Conservation (phyloP, 1,139 yeast genomes). For the Nematodospora anomalae region DNA sequence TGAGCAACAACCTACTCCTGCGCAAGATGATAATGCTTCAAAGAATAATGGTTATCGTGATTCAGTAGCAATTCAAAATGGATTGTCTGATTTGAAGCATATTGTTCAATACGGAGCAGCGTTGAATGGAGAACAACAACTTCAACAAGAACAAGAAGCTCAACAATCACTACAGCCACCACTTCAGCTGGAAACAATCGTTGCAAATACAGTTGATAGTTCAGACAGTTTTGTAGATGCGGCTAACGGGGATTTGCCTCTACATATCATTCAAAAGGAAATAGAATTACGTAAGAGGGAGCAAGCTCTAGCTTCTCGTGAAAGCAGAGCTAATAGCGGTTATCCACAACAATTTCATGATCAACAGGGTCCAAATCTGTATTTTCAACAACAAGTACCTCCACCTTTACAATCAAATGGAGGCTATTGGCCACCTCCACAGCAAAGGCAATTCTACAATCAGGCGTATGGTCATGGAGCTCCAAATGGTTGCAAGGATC, state of each 20-base stretch:
- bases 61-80: constrained; percentile 21
- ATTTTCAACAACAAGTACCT: constrained; percentile 11
- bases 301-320: constrained; percentile 42
- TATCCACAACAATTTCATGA: constrained; percentile 11
- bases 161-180: constrained; percentile 3
- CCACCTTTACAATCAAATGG: constrained; percentile 9
- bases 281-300: constrained; percentile 47
- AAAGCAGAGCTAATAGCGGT: constrained; percentile 15
- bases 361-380: constrained; percentile 8
- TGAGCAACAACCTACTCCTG: constrained; percentile 14
- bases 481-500: constrained; percentile 23
- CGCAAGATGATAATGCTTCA: constrained; percentile 4
- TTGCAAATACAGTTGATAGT: background rate
- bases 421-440: constrained; percentile 14
- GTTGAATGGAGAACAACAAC: constrained; percentile 9
- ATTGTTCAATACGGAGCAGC: constrained; percentile 44
- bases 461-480: constrained; percentile 8
- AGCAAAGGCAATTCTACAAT: constrained; percentile 14
- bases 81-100: constrained; percentile 46
- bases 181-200: constrained; percentile 1
- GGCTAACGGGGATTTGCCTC: constrained; percentile 13
- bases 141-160: constrained; percentile 2
- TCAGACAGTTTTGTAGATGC: constrained; percentile 11
- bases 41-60: constrained; percentile 13
- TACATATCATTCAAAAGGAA: constrained; percentile 29